A percentile compares a stretch with the other conserved stretches of the same genome.
These are phyloP conservation scores for Ceratocystis harringtonii DNA, from an alignment of 2,329 filamentous ascomycete species.

Conservation along the genomic window DNA sequence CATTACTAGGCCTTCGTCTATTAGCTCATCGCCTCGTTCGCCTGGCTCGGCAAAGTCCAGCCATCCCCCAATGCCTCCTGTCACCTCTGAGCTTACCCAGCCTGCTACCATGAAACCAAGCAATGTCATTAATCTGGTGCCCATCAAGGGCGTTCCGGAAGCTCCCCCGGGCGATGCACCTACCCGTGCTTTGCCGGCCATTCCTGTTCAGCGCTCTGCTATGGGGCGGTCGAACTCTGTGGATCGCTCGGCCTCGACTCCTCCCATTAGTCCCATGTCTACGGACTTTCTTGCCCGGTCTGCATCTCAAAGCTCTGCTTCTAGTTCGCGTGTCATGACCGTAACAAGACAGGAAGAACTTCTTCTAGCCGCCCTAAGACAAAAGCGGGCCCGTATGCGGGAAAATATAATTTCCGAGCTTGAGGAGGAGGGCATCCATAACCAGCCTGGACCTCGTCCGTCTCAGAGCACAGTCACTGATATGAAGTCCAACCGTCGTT, in stretches of 20 bases:
- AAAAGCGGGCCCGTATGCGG: slow-evolving; percentile 42
- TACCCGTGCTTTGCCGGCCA: slow-evolving; percentile 13
- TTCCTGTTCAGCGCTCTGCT: slow-evolving; percentile 10
- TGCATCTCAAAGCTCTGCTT: slow-evolving; percentile 26
- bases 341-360: slow-evolving; percentile 45
- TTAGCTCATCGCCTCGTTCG: slow-evolving; percentile 22
- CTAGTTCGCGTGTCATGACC: slow-evolving; percentile 36
- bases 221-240: slow-evolving; percentile 21
- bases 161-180: slow-evolving; percentile 9
- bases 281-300: slow-evolving; percentile 34
- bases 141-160: slow-evolving; percentile 5
- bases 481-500: neutral
- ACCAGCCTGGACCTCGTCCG: slow-evolving; percentile 3
- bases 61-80: slow-evolving; percentile 8
- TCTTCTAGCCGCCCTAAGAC: slow-evolving; percentile 40
- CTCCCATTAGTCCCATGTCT: slow-evolving; percentile 37
- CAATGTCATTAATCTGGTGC: slow-evolving; percentile 9
- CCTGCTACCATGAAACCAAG: neutral
- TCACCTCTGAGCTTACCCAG: neutral
- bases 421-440: slow-evolving; percentile 23
- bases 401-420: slow-evolving; percentile 32
- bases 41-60: slow-evolving; percentile 1
- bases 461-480: slow-evolving; percentile 1
- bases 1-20: slow-evolving; percentile 22
- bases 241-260: slow-evolving; percentile 34